Evolutionary conservation across 495 filamentous ascomycete species (phyloP), one percentile per base, ranked within the genome.

Genomic region (Penicillium odoratum): DNA sequence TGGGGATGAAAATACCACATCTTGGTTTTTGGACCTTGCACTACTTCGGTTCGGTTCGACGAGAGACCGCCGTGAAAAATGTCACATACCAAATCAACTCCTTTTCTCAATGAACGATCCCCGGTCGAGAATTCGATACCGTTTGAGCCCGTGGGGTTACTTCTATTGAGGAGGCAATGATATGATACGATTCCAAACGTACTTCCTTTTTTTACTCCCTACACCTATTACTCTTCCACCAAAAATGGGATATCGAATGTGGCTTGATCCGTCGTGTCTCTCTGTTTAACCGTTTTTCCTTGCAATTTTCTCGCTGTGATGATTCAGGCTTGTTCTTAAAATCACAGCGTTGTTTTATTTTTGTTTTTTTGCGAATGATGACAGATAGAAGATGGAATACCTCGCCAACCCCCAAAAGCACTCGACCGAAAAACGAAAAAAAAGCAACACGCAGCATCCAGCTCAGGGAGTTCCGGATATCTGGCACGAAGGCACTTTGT

Each of bases 381-480:
- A 65, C 67, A 62, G 67, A 67, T 69, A 69, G 67, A 69, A 67
- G 67, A 69, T 69, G 66, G 61, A 69, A 65, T 69, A 64, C 60
- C 64, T 62, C 51, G 56, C 52, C 52, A 55, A 30, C 29, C 47
- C 57, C n/a, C 48, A 63, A 68, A 66, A 64, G 63, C 64, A 62
- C 62, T 60, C 52, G 51, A 67, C 53, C 31, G 31, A 48, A 53
- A 43, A 48, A 40, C 15, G n/a, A 54, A 53, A 55, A 60, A 63
- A 63, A 61, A 51, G 53, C 49, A 54, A 47, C 49, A 53, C 30
- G 43, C 53, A 61, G 64, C 66, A 67, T 69, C 53, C 57, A 55
- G 59, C 66, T 63, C 55, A 83, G 84, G 87, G 85, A 82, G 81
- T 81, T 93, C 88, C 88, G 89, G 89, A 92, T 91, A 91, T 91